These are phyloP conservation scores for Pedinophyceae sp. DNA, from an alignment of 139 green algal species.

Conservation along the genomic window DNA sequence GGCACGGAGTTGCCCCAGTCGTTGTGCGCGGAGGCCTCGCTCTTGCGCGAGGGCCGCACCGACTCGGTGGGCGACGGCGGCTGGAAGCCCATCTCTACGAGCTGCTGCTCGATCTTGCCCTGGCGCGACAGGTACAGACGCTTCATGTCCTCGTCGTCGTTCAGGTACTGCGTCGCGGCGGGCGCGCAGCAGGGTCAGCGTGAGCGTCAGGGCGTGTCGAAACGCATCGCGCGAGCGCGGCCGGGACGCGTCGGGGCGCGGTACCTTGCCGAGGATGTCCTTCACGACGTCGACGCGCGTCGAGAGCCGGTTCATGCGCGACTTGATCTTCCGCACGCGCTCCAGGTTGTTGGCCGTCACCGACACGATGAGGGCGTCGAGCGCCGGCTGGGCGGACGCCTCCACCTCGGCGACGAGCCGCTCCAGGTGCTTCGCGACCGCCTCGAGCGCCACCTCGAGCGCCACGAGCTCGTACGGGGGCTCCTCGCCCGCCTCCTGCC, in stretches of 20 bases:
- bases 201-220: not conserved
- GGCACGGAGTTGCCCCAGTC: no score
- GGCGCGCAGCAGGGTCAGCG: constrained; percentile 9
- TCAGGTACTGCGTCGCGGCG: constrained; percentile 22
- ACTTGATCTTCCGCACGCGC: constrained; percentile 79
- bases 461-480: not conserved
- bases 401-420: constrained; percentile 58
- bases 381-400: constrained; percentile 51
- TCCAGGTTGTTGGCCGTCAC: constrained; percentile 77
- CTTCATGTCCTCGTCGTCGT: constrained; percentile 31
- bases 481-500: not conserved
- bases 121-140: constrained; percentile 29
- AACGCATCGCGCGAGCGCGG: not conserved
- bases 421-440: constrained; percentile 35
- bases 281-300: constrained; percentile 26
- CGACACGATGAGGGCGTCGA: constrained; percentile 67
- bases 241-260: not conserved
- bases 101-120: not conserved
- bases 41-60: no score
- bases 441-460: constrained; percentile 1
- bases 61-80: no score
- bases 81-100: not conserved
- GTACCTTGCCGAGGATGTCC: constrained; percentile 12
- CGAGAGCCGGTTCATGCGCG: constrained; percentile 27
- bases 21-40: no score